Evolutionary conservation across 2,329 filamentous ascomycete genomes (phyloP).

Genomic region (Zymoseptoria pseudotritici): DNA sequence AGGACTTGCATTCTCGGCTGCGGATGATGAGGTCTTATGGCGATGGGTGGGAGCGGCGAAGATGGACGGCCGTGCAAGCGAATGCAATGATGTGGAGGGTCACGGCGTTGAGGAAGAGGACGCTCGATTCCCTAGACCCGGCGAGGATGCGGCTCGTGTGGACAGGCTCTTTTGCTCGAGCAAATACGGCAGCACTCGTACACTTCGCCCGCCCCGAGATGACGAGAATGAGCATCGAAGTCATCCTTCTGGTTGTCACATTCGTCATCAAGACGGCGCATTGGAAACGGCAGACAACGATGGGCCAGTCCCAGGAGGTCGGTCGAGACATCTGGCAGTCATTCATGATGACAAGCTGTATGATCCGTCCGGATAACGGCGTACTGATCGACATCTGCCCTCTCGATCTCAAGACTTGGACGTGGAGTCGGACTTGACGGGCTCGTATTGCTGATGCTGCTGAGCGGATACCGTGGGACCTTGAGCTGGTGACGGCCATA

Average conservation of each 20-base stretch:
- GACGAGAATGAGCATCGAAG: too few relatives aligned
- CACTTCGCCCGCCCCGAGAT: not conserved
- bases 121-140: too few relatives aligned
- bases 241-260: conserved; percentile 36
- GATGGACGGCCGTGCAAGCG: conserved; percentile 25
- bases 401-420: conserved; percentile 92
- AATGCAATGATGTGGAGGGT: conserved; percentile 53
- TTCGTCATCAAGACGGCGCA: conserved; percentile 91
- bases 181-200: too few relatives aligned
- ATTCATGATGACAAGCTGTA: conserved; percentile 94
- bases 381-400: conserved; percentile 96
- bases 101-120: too few relatives aligned
- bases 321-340: conserved; percentile 87
- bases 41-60: conserved; percentile 47
- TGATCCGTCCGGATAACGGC: conserved; percentile 83
- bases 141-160: too few relatives aligned
- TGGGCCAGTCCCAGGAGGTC: conserved; percentile 77
- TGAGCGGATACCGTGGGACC: too few relatives aligned
- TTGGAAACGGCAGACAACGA: conserved; percentile 85
- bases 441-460: conserved; percentile 42
- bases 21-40: conserved; percentile 54
- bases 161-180: too few relatives aligned
- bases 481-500: too few relatives aligned
- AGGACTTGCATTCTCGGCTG: conserved; percentile 50
- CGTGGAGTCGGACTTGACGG: conserved; percentile 92